phyloP scores from a whole-genome alignment of 306 rosid genomes.

The Hippophae rhamnoides region DNA sequence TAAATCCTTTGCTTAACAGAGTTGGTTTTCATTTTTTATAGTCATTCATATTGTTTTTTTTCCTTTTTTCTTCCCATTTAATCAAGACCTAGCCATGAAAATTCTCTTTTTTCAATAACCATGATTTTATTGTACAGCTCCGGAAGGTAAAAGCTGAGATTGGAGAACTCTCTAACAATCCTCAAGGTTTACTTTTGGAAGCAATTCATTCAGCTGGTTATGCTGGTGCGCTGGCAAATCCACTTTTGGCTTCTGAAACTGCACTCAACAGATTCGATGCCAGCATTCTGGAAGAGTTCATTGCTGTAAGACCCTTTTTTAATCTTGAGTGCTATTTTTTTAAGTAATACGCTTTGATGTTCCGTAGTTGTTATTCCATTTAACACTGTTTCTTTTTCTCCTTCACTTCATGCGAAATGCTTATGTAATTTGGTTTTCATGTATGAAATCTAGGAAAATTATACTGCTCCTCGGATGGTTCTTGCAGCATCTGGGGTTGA shows the following conservation, averaged over 20 bases:
- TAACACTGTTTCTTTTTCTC: background rate
- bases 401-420: slow-evolving; percentile 3
- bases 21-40: slow-evolving; percentile 5
- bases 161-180: slow-evolving; percentile 70
- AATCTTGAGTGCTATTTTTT: slow-evolving; percentile 16
- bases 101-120: slow-evolving; percentile 20
- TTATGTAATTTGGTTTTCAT: slow-evolving; percentile 18
- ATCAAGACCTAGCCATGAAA: background rate
- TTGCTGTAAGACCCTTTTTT: slow-evolving; percentile 52
- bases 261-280: slow-evolving; percentile 61
- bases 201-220: slow-evolving; percentile 92
- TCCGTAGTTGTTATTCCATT: background rate
- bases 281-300: slow-evolving; percentile 58
- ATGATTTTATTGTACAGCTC: slow-evolving; percentile 37
- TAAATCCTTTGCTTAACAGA: slow-evolving; percentile 1
- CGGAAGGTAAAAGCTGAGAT: slow-evolving; percentile 70
- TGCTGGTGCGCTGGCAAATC: slow-evolving; percentile 83
- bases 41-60: background rate
- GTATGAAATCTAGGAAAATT: slow-evolving; percentile 62
- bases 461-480: slow-evolving; percentile 89
- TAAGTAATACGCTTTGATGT: slow-evolving; percentile 4
- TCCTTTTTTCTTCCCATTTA: background rate
- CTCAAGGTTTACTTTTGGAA: slow-evolving; percentile 90
- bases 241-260: slow-evolving; percentile 82
- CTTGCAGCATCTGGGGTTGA: slow-evolving; percentile 95